Conservation (phyloP, 2,329 filamentous ascomycete genomes). For the Aspergillus melleus region DNA sequence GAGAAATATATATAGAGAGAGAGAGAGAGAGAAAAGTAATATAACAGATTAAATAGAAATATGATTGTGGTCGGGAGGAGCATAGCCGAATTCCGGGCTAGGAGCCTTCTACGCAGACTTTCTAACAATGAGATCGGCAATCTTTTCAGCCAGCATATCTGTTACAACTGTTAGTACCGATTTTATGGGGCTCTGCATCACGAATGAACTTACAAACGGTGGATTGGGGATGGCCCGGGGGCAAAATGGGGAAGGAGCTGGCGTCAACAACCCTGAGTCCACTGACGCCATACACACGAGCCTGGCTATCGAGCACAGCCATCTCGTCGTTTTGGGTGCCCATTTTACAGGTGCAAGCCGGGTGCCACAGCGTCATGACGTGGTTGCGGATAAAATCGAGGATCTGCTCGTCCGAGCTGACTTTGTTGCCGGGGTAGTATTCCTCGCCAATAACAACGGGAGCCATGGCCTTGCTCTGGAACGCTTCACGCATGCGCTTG, state of each 20-base stretch:
- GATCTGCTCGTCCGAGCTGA: conserved; percentile 46
- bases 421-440: conserved; percentile 36
- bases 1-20: background rate
- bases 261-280: conserved; percentile 37
- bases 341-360: conserved; percentile 34
- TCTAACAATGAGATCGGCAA: conserved; percentile 25
- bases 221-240: conserved; percentile 43
- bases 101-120: background rate
- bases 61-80: background rate
- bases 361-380: conserved; percentile 31
- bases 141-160: conserved; percentile 41
- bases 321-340: conserved; percentile 23
- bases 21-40: no score
- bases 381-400: conserved; percentile 33
- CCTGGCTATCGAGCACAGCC: conserved; percentile 34
- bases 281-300: conserved; percentile 30
- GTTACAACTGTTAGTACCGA: conserved; percentile 4
- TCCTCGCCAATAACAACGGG: conserved; percentile 38
- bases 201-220: conserved; percentile 29
- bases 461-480: conserved; percentile 27
- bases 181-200: background rate
- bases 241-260: conserved; percentile 36
- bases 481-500: conserved; percentile 45
- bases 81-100: background rate
- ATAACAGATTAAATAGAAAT: background rate